Percentiles rank a stretch among this genome's conserved stretches.
These are phyloP conservation scores for Solanum virginianum DNA, from an alignment of 257 asterid genomes.

Conservation along the genomic window DNA sequence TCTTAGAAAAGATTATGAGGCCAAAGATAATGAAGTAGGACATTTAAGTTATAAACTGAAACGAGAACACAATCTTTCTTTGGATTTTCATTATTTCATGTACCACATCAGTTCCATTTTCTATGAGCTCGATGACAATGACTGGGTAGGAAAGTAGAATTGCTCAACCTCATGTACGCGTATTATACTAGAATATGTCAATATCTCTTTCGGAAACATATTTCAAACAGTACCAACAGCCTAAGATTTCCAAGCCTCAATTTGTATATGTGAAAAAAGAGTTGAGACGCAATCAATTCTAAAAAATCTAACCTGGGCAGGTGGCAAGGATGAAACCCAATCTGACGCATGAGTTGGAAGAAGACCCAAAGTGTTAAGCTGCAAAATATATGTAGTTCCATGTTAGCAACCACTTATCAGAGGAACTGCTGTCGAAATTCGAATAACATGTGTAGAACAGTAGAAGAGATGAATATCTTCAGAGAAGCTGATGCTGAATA, in stretches of 20 bases:
- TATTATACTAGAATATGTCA: neutral
- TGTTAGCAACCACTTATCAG: neutral
- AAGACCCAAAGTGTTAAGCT: constrained; percentile 94
- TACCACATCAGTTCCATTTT: neutral
- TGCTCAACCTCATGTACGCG: neutral
- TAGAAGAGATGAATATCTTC: constrained; percentile 1
- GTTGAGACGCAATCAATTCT: neutral
- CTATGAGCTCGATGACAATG: neutral
- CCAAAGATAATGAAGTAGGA: neutral
- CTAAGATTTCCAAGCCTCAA: neutral
- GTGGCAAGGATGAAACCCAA: constrained; percentile 98
- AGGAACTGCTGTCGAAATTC: neutral
- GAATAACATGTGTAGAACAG: neutral
- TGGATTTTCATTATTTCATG: neutral
- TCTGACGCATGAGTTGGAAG: constrained; percentile 96
- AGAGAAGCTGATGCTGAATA: neutral
- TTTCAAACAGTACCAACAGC: neutral
- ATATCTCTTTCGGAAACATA: neutral
- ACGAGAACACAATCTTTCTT: neutral
- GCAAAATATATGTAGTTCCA: constrained; percentile 9
- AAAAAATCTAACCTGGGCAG: constrained; percentile 67
- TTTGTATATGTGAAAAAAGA: neutral
- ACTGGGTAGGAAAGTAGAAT: neutral
- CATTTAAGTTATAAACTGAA: neutral
- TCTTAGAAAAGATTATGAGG: neutral